Evolutionary conservation across 2,329 filamentous ascomycete genomes (phyloP), one percentile per base, ranked within the genome.

Genomic region (Bipolaris bicolor): DNA sequence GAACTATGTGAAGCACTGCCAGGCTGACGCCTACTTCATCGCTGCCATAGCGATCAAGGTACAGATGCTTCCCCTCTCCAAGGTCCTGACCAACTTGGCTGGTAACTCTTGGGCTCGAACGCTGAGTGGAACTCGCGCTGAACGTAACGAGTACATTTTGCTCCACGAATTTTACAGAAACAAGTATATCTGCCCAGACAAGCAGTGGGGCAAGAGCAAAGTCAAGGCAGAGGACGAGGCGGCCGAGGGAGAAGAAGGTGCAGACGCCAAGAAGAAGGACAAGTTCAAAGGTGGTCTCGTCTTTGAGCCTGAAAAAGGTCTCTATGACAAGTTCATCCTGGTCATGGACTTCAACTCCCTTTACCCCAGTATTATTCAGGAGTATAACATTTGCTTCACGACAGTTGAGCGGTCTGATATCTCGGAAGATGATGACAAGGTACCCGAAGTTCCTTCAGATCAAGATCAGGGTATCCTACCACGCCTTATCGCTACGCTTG

Each of bases 291-390:
- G 95, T 74, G 95, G 96, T 83, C 87, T 99, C 31, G 95, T 99
- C 55, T 98, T 99, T 68, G 95, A 99, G 76, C 95, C 95, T 4
- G 93, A 98, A 76, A 97, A 94, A 77, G 95, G 96, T 16, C 84
- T 99, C 4, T 99, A 99, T 73, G 95, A 99, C 83, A 96, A 96
- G 79, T 97, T 96, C 76, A 90, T 99, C 52, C 85, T 99, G 54
- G 96, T 99, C 77, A 99, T 99, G 96, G 95, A 99, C 82, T 99
- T 99, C 83, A 99, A 99, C 84, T 97, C 93, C 69, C 83, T 99
- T 61, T 99, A 99, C 71, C 95, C 95, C 31, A 97, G 92, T 73
- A 98, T 99, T 72, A 99, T 99, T 60, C 96, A 99, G 73, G 96
- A 99, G 83, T 99, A 88, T 81, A 99, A 99, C 78, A 99, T 99